These are phyloP conservation scores for Saccharomycopsis microspora DNA, from an alignment of 805 yeast species.

Conservation along the genomic window DNA sequence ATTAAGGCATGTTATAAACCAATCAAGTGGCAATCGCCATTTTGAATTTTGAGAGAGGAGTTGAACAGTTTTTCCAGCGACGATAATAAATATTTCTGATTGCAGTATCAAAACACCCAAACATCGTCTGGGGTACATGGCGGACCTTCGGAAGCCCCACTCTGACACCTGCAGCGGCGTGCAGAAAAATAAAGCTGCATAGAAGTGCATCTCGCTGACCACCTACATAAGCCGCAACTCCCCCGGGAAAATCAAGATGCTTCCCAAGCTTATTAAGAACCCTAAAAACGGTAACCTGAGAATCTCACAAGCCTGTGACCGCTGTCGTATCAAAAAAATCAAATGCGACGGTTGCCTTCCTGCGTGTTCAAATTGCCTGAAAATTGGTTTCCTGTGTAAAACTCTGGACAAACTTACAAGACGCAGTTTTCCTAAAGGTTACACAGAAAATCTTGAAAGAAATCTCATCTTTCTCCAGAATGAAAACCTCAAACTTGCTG, in stretches of 20 bases:
- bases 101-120: too few relatives aligned
- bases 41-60: too few relatives aligned
- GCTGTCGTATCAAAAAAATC: constrained; percentile 68
- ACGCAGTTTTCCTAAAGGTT: constrained; percentile 72
- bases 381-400: constrained; percentile 55
- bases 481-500: constrained; percentile 31
- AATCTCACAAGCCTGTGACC: constrained; percentile 72
- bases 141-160: too few relatives aligned
- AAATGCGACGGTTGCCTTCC: constrained; percentile 67
- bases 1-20: too few relatives aligned
- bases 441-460: constrained; percentile 63
- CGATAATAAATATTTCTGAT: too few relatives aligned
- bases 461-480: constrained; percentile 51
- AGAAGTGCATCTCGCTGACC: constrained; percentile 83
- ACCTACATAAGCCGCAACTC: constrained; percentile 76
- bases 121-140: too few relatives aligned
- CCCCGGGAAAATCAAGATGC: constrained; percentile 65
- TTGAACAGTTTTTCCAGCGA: too few relatives aligned
- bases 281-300: constrained; percentile 23
- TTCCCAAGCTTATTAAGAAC: constrained; percentile 14
- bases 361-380: constrained; percentile 52
- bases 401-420: constrained; percentile 66
- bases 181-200: too few relatives aligned
- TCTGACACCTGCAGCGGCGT: too few relatives aligned
- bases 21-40: too few relatives aligned